These are phyloP conservation scores for Sodiomyces alkalinus DNA, from an alignment of 2,329 filamentous ascomycete genomes.

Conservation along the genomic window DNA sequence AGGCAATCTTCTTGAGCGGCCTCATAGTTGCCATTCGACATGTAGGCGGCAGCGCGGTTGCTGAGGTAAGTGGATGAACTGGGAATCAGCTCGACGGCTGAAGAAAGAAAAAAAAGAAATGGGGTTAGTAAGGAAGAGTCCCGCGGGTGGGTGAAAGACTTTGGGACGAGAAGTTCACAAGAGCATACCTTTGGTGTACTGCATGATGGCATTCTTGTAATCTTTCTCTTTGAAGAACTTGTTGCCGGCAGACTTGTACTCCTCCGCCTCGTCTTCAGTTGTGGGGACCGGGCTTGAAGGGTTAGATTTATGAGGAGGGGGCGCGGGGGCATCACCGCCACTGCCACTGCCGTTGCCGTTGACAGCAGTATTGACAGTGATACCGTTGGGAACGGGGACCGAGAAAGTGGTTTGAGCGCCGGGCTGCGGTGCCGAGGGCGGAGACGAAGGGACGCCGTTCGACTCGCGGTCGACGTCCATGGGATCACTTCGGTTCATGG, in stretches of 20 bases:
- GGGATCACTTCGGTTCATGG: conserved; percentile 41
- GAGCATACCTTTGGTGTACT: conserved; percentile 79
- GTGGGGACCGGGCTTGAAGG: conserved; percentile 41
- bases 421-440: conserved; percentile 26
- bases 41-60: conserved; percentile 89
- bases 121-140: conserved; percentile 2
- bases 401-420: conserved; percentile 29
- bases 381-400: conserved; percentile 35
- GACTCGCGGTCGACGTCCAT: conserved; percentile 67
- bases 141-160: no score
- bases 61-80: conserved; percentile 79
- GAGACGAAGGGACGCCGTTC: conserved; percentile 34
- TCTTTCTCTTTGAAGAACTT: conserved; percentile 94
- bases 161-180: not conserved
- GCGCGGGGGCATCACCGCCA: conserved; percentile 41
- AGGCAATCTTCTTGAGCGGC: conserved; percentile 79
- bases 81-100: conserved; percentile 80
- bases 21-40: conserved; percentile 67
- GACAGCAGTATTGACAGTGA: conserved; percentile 24
- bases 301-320: conserved; percentile 57
- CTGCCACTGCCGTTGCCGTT: conserved; percentile 25
- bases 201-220: conserved; percentile 72
- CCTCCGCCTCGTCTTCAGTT: conserved; percentile 63
- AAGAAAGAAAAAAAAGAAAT: no score
- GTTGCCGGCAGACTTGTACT: conserved; percentile 85